Evolutionary conservation across 2,329 filamentous ascomycete species (phyloP), one percentile per base, ranked within the genome.

Genomic region (Fusarium sp.): DNA sequence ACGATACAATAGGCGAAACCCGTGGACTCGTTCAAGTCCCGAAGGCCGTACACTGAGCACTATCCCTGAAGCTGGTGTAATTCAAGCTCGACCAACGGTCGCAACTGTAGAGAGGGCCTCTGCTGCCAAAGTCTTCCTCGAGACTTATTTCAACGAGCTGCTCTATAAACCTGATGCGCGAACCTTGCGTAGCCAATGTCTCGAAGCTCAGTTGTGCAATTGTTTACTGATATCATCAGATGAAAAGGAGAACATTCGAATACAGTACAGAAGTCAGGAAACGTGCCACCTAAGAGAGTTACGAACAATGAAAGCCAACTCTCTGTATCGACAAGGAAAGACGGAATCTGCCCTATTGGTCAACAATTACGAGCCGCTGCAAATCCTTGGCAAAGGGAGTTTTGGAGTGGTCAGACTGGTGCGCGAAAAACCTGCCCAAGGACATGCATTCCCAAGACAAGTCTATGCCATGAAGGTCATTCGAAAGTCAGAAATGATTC

Each of bases 381-480:
- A 94, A 69, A 85, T 96, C 19, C 83, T 98, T 7, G 94, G 96
- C 0, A 97, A 96, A 76, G 95, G 96, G 10, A 97, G 94, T 23
- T 99, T 98, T 78, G 95, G 96, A 0, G 90, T 97, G 23, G 96
- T 99, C 17, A 88, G 91, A 44, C 83, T 99, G 34, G 94, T 98
- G 3, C 89, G 89, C 56, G 91, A 94, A 75, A 90, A 82, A 67
- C 51, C 69, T 19, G 72, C 71, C n/a, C 51, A 69, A 1, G 72
- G 68, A 3, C 70, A 77, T 67, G 61, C 68, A 42, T 73, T 69
- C 24, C 61, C 75, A 6, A 71, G 73, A 12, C 85, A 91, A 57
- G 88, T 97, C 1, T 98, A 91, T 76, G 96, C 96, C 15, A 97
- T 98, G 95, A 98, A 98, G 76, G 92, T 97, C 30, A 98, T 98